These are phyloP conservation scores for Backusella macrospora DNA, from an alignment of 192 early-diverging fungal genomes.

Conservation along the genomic window DNA sequence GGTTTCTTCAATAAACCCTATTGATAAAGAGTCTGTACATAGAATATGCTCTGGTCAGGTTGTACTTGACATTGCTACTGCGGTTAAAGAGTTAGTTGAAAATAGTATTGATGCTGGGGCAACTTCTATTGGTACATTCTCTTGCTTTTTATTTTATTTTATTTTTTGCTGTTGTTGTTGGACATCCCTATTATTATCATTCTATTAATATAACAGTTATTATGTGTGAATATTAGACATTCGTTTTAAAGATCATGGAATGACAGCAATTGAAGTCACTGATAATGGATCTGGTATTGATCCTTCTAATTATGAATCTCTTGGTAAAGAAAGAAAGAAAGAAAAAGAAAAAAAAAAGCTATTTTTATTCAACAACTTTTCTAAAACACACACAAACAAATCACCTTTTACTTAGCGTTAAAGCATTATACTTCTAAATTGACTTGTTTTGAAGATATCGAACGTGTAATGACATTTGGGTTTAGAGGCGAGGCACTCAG, in stretches of 20 bases:
- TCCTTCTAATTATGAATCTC: slow-evolving; percentile 56
- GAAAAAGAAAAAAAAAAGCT: background rate
- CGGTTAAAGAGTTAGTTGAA: slow-evolving; percentile 94
- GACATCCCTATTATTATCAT: too few relatives aligned
- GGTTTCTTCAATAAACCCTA: slow-evolving; percentile 45
- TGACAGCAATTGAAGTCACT: slow-evolving; percentile 58
- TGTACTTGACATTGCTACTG: slow-evolving; percentile 78
- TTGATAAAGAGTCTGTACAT: slow-evolving; percentile 65
- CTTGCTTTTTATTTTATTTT: background rate
- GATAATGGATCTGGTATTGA: slow-evolving; percentile 91
- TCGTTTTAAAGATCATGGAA: slow-evolving; percentile 76
- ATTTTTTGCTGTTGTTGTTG: too few relatives aligned
- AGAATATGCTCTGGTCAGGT: slow-evolving; percentile 91
- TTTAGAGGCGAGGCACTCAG: slow-evolving; percentile 94
- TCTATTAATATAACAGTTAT: too few relatives aligned
- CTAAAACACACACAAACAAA: background rate
- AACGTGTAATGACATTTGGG: slow-evolving; percentile 81
- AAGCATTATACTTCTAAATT: slow-evolving; percentile 93
- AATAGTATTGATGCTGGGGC: slow-evolving; percentile 91
- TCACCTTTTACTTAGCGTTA: slow-evolving; percentile 55
- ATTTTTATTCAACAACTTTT: background rate
- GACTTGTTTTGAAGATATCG: slow-evolving; percentile 74
- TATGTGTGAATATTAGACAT: slow-evolving; percentile 55
- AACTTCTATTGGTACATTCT: slow-evolving; percentile 60
- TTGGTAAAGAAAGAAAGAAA: slow-evolving; percentile 53